A percentile compares a stretch with the other conserved stretches of the same genome.
Evolutionary conservation across 2,329 filamentous ascomycete species (phyloP).

Genomic region (Hypoxylon sp.): DNA sequence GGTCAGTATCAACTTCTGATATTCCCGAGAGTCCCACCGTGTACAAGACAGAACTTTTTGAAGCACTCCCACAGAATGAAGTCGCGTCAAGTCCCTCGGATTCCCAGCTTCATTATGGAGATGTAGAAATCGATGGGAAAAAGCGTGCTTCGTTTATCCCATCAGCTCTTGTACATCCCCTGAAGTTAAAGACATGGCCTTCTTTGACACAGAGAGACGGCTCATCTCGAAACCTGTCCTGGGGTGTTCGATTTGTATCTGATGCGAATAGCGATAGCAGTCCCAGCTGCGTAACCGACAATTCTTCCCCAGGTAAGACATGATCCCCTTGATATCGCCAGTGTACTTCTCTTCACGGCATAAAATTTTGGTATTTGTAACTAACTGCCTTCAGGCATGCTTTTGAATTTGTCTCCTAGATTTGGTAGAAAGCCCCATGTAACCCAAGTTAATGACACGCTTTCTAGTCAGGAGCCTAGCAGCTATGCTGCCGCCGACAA

Average conservation of each 20-base stretch:
- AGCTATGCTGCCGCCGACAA: not conserved
- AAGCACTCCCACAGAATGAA: not conserved
- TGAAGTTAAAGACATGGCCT: not conserved
- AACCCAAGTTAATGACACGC: not conserved
- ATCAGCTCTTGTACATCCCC: not conserved
- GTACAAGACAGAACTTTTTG: not conserved
- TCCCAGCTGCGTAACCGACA: not conserved
- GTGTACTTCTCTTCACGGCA: not conserved
- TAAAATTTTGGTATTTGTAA: not conserved
- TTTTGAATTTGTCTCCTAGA: not conserved
- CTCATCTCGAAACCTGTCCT: not conserved
- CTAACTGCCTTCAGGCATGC: not conserved
- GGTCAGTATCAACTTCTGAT: not conserved
- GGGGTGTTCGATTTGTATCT: not conserved
- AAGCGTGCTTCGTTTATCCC: not conserved
- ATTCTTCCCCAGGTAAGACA: not conserved
- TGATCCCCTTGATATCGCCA: not conserved
- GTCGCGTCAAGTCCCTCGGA: not conserved
- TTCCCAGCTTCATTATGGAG: not conserved
- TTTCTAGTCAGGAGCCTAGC: not conserved
- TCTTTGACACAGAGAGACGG: not conserved
- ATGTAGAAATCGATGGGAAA: not conserved
- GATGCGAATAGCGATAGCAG: not conserved
- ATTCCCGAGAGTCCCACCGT: not conserved
- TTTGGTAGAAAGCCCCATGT: not conserved